Evolutionary conservation across 2,329 filamentous ascomycete species (phyloP), one percentile per base, ranked within the genome.

Genomic region (Ophiostoma tasmaniense): DNA sequence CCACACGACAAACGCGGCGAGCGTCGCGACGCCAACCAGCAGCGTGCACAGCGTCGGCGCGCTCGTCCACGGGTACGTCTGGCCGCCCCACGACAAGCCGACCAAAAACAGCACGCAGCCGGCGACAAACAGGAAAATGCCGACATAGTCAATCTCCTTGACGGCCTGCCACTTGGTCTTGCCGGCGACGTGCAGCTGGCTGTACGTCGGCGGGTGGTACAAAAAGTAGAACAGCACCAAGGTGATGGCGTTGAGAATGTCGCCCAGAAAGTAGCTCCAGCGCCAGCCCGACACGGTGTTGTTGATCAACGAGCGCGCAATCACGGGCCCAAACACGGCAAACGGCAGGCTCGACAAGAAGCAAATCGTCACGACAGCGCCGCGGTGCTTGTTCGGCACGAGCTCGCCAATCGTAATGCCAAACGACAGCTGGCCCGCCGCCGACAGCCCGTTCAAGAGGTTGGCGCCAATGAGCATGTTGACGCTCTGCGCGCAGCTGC

Each of bases 241-340:
- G 1, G 79, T 76, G 28, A 81, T 69, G n/a, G 75, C 76, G 45
- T 76, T 78, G 68, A 81, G 75, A 67, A 83, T 81, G 72, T 81
- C 80, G 69, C 79, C 80, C 3, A 85, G 72, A 72, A 81, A 84
- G 73, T 81, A 85, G 68, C 76, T 79, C 81, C 82, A 83, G 55
- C 83, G 77, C 82, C 83, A 85, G 22, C 76, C 75, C 3, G 77
- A 73, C 3, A 72, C 74, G 0, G 82, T 83, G 66, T 81, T 76
- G 30, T 77, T 69, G 68, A 82, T 79, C 50, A 84, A 77, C 3
- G 76, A 74, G n/a, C 79, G 76, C 2, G 82, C 82, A 68, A 84
- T 81, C 61, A 83, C 75, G 22, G 81, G 81, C 0, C 81, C 83
- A 69, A 81, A 80, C 35, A 79, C 76, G 68, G 80, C 79, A 70